Base-by-base conservation (phyloP, 371 early-diverging fungal genomes). In the Apophysomyces sp. region DNA sequence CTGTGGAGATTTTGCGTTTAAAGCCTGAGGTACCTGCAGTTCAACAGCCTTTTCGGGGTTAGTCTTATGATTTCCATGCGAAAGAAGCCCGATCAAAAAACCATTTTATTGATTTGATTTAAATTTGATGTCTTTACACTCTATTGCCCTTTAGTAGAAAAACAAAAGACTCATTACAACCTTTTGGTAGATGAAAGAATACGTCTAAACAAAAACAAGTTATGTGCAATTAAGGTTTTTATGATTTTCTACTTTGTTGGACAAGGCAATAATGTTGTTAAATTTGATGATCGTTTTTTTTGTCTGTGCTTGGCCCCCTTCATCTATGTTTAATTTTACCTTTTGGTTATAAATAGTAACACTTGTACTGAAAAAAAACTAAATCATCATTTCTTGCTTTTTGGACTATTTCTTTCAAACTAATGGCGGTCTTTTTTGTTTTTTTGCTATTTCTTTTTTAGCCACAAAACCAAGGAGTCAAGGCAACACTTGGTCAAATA, bases 41-140 rank as follows among this genome's bases (percentile, higher is more conserved):
- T 44, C 49, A 44, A 44, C 49, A 44, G 27, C 49, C 49, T 44
- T 44, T 44, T 44, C 49, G 49, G 49, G 49, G 21, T 44, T 44
- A 44, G 49, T 44, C 18, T 44, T 18, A 44, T 44, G 49, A 44
- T 44, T 44, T 44, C 49, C 21, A 44, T 44, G 49, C 49, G 49
- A 44, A 21, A 4, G 21, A 21, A 44, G 21, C 34, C 34, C 49
- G 49, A 44, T 44, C 49, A 9, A 21, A n/a, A n/a, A n/a, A n/a
- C n/a, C n/a, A n/a, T n/a, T n/a, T n/a, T n/a, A n/a, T n/a, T n/a
- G n/a, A n/a, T n/a, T n/a, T n/a, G n/a, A n/a, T n/a, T n/a, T n/a
- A n/a, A n/a, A n/a, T n/a, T n/a, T n/a, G n/a, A n/a, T n/a, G n/a
- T n/a, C n/a, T n/a, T n/a, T n/a, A n/a, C n/a, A n/a, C n/a, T n/a